Evolutionary conservation across 2,329 filamentous ascomycete genomes (phyloP).

Genomic region (Phyllosticta paracitricarpa): DNA sequence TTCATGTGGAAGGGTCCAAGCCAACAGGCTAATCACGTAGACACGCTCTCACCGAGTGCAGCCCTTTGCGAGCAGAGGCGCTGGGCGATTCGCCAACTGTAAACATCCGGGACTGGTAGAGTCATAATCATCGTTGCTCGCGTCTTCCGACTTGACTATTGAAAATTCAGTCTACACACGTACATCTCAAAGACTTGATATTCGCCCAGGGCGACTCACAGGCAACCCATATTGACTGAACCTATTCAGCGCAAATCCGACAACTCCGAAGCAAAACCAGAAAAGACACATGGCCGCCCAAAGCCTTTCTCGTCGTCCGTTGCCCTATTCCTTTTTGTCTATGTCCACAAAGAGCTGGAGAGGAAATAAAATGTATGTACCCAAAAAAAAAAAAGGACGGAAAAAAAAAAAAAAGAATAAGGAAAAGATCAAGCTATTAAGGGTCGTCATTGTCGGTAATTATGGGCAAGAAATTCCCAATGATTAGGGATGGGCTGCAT

Average conservation of each 20-base stretch:
- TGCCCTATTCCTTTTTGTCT: neutral
- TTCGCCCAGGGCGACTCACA: neutral
- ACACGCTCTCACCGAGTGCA: too few relatives aligned
- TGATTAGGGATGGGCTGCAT: conserved; percentile 70
- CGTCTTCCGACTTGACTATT: too few relatives aligned
- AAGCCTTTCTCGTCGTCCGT: neutral
- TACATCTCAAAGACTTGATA: neutral
- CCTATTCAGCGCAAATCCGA: neutral
- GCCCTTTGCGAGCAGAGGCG: too few relatives aligned
- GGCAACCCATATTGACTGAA: neutral
- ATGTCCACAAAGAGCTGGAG: neutral
- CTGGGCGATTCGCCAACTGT: too few relatives aligned
- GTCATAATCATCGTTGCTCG: too few relatives aligned
- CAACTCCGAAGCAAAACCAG: neutral
- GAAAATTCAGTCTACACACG: neutral
- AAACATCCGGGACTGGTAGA: too few relatives aligned
- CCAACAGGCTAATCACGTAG: too few relatives aligned
- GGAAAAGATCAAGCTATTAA: neutral
- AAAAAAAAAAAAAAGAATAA: too few relatives aligned
- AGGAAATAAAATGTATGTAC: neutral
- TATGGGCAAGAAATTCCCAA: conserved; percentile 93
- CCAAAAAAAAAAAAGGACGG: neutral
- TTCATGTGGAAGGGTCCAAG: too few relatives aligned
- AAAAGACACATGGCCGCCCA: neutral
- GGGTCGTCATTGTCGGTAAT: conserved; percentile 31